Evolutionary conservation across 1,139 yeast genomes (phyloP).

Genomic region (Candida neerlandica): DNA sequence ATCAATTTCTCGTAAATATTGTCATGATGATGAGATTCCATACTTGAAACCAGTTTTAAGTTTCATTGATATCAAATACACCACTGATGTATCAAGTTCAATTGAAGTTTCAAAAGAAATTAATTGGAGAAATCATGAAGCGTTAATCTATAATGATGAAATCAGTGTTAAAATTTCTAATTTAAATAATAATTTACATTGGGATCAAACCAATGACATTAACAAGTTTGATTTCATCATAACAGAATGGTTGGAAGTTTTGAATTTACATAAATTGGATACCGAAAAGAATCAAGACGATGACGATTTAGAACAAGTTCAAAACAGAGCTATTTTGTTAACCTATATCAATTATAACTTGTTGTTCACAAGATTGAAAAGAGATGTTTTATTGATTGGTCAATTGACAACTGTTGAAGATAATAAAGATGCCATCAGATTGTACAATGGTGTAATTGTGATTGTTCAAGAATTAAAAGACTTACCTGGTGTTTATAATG

Average conservation of each 20-base stretch:
- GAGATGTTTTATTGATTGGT: constrained; percentile 61
- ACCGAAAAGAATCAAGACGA: constrained; percentile 47
- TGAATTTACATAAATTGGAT: constrained; percentile 51
- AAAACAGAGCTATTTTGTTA: constrained; percentile 72
- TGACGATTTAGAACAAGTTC: constrained; percentile 56
- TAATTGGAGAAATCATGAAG: constrained; percentile 76
- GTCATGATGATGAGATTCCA: constrained; percentile 35
- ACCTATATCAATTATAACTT: constrained; percentile 75
- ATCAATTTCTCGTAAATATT: constrained; percentile 48
- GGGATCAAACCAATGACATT: constrained; percentile 23
- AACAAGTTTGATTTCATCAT: constrained; percentile 36
- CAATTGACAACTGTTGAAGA: constrained; percentile 34
- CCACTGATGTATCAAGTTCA: constrained; percentile 35
- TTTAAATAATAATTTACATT: constrained; percentile 35
- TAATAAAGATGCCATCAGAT: constrained; percentile 49
- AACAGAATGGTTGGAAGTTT: constrained; percentile 40
- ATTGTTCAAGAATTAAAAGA: constrained; percentile 64
- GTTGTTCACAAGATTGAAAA: constrained; percentile 65
- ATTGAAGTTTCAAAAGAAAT: constrained; percentile 40
- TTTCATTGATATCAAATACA: constrained; percentile 48
- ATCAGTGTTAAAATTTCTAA: constrained; percentile 62
- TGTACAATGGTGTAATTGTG: constrained; percentile 50
- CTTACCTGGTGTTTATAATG: constrained; percentile 89
- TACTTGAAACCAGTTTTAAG: constrained; percentile 39
- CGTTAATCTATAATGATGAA: constrained; percentile 69